A percentile compares a stretch with the other conserved stretches of the same genome.
These are phyloP conservation scores for Auriscalpium vulgare DNA, from an alignment of 768 basidiomycete genomes.

Conservation along the genomic window DNA sequence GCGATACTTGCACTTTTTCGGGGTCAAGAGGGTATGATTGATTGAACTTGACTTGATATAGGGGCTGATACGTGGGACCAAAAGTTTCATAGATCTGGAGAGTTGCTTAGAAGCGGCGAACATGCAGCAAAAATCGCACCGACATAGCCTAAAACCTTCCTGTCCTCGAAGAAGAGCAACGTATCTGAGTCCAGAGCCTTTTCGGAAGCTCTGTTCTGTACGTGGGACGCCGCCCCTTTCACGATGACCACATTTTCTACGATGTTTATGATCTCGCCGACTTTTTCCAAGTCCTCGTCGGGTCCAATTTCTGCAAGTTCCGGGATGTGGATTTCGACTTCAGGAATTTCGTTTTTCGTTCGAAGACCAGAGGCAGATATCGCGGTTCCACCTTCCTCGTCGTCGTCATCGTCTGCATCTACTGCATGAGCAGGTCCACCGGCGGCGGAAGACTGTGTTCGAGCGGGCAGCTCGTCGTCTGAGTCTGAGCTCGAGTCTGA, in stretches of 20 bases:
- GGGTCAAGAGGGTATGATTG: conserved; percentile 53
- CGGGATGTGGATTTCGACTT: conserved; percentile 53
- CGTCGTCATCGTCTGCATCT: conserved; percentile 24
- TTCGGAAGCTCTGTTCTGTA: conserved; percentile 40
- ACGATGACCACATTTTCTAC: conserved; percentile 69
- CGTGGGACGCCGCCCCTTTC: conserved; percentile 43
- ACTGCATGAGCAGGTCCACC: neutral
- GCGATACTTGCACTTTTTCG: conserved; percentile 43
- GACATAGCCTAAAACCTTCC: conserved; percentile 87
- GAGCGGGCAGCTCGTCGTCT: neutral
- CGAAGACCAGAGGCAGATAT: conserved; percentile 34
- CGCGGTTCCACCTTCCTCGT: conserved; percentile 52
- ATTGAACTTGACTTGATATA: conserved; percentile 84
- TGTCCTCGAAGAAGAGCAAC: conserved; percentile 82
- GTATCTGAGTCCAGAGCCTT: conserved; percentile 83
- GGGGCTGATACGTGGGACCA: conserved; percentile 82
- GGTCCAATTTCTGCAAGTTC: conserved; percentile 52
- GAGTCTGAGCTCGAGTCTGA: conserved; percentile 31
- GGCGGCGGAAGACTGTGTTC: neutral
- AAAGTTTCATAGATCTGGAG: conserved; percentile 88
- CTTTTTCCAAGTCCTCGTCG: conserved; percentile 61
- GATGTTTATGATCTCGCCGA: conserved; percentile 74
- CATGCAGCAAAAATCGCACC: conserved; percentile 23
- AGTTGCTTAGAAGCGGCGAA: conserved; percentile 11
- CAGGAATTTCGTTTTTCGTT: conserved; percentile 65